Evolutionary conservation across 2,329 filamentous ascomycete species (phyloP), one percentile per base, ranked within the genome.

Genomic region (Pseudohalonectria lignicola): DNA sequence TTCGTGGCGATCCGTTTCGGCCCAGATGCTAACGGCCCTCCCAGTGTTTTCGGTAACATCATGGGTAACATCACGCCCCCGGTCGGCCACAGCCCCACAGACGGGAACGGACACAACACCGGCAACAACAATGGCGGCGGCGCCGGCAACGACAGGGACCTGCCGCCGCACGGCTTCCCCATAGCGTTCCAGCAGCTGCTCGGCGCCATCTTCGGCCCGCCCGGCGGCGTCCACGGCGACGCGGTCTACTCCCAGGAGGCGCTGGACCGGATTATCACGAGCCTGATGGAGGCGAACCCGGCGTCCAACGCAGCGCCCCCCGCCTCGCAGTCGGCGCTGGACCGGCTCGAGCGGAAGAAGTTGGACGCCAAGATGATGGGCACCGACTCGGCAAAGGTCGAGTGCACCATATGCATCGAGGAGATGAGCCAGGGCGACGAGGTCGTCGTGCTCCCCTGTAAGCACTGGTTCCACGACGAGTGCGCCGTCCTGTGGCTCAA

Each of bases 391-490:
- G n/a, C n/a, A n/a, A 84, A 82, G 41, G 81, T 78, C 31, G 88
- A 95, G 53, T 98, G 92, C 57, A 88, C 85, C 26, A 94, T 98
- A 41, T 98, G 92, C 60, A 94, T 96, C 66, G 87, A 95, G 39
- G 75, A 84, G 20, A 80, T 93, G 44, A 69, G 75, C 19, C 53
- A 83, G 26, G 82, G 78, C 10, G 78, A 84, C 21, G 77, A 84
- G 53, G 85, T 90, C 5, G 74, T 83, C 0, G 71, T 80, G 33
- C 61, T 98, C 36, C 87, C 87, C 0, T 98, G 92, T 61, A 82
- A 77, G 42, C 92, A 98, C 53, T 94, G 86, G 86, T 96, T 94
- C 56, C 90, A 95, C 52, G 79, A 80, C 41, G 66, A 74, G 19
- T 96, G 90, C 50, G 83, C 92, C 25, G 71, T 77, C 18, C 68